These are phyloP conservation scores for Verbena officinalis DNA, from an alignment of 257 asterid genomes.

Conservation along the genomic window DNA sequence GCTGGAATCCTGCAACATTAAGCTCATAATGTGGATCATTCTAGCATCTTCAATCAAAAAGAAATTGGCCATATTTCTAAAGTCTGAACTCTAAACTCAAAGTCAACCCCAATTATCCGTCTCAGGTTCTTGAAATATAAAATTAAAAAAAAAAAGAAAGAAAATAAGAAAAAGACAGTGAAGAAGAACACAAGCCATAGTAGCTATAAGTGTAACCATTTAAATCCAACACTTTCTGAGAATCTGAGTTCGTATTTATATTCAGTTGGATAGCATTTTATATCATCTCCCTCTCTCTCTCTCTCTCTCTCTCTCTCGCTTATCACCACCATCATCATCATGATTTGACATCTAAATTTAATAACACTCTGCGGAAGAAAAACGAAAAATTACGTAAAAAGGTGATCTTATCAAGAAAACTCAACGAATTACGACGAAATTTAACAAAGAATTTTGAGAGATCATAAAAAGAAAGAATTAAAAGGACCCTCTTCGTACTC, in stretches of 20 bases:
- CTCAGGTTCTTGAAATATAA: neutral
- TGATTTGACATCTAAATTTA: neutral
- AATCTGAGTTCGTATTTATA: no score
- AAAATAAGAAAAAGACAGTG: neutral
- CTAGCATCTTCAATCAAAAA: neutral
- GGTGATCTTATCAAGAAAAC: slow-evolving; percentile 21
- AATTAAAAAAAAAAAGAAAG: neutral
- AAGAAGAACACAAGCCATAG: neutral
- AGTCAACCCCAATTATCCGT: neutral
- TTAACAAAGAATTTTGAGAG: neutral
- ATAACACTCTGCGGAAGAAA: slow-evolving; percentile 4
- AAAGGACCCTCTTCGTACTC: slow-evolving; percentile 31
- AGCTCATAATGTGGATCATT: neutral
- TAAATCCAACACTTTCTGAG: neutral
- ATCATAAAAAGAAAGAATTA: slow-evolving; percentile 17
- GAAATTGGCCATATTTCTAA: neutral
- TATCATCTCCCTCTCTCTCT: no score
- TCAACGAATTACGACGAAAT: neutral
- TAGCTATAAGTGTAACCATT: neutral
- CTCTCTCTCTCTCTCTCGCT: no score
- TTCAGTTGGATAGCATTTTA: no score
- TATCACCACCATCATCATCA: slow-evolving; percentile 6
- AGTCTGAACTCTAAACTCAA: neutral
- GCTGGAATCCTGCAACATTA: no score
- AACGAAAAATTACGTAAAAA: neutral